A percentile compares a stretch with the other conserved stretches of the same genome.
Evolutionary conservation across 768 basidiomycete genomes (phyloP).

Genomic region (Hydnum rufescens): DNA sequence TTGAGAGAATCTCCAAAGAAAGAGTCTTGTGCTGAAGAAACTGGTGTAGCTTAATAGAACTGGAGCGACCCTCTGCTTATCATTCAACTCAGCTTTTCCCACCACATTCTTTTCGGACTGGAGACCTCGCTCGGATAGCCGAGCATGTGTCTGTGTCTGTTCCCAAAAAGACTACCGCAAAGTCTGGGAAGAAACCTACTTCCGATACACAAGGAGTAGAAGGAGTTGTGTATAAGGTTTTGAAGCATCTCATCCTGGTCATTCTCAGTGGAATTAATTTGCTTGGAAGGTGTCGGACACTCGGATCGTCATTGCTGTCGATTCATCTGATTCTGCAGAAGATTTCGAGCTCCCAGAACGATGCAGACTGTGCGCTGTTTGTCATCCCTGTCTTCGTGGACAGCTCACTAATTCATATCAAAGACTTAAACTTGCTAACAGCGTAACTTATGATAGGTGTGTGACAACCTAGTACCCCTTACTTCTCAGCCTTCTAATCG

Average conservation of each 20-base stretch:
- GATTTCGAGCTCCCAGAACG: constrained; percentile 70
- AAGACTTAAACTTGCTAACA: constrained; percentile 73
- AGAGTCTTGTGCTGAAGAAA: neutral
- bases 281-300: constrained; percentile 50
- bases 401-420: neutral
- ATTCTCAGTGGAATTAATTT: neutral
- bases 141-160: constrained; percentile 29
- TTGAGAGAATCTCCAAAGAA: constrained; percentile 16
- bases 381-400: neutral
- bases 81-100: constrained; percentile 54
- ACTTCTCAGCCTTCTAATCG: constrained; percentile 1
- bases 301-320: constrained; percentile 61
- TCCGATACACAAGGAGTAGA: constrained; percentile 20
- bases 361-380: constrained; percentile 34
- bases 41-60: constrained; percentile 49
- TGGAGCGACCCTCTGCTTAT: constrained; percentile 67
- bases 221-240: constrained; percentile 75
- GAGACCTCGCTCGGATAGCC: constrained; percentile 77
- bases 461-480: neutral
- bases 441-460: constrained; percentile 70
- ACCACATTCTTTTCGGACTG: constrained; percentile 77
- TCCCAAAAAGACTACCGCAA: constrained; percentile 8
- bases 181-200: neutral
- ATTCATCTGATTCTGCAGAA: constrained; percentile 34
- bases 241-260: neutral